Evolutionary conservation across 1,284 basidiomycete species (phyloP).

Genomic region (Boletus albobrunnescens): DNA sequence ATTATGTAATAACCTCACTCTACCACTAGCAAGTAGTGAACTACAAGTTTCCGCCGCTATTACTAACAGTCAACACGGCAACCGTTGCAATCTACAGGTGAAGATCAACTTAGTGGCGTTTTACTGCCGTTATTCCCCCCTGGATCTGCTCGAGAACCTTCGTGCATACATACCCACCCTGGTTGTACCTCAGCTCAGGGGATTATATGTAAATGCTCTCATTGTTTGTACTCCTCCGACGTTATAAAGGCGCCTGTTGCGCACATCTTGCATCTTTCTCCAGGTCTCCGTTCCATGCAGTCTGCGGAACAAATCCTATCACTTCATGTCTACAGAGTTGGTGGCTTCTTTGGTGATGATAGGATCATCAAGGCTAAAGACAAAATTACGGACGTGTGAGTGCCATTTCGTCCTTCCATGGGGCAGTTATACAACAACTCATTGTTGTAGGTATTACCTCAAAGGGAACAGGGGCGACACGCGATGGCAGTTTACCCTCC

Average conservation of each 20-base stretch:
- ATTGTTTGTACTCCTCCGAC: no score
- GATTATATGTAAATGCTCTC: neutral
- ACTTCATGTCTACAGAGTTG: slow-evolving; percentile 27
- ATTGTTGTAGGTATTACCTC: slow-evolving; percentile 24
- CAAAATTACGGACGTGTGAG: slow-evolving; percentile 21
- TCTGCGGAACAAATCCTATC: slow-evolving; percentile 10
- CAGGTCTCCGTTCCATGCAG: slow-evolving; percentile 6
- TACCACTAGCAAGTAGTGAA: no score
- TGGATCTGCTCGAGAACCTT: neutral
- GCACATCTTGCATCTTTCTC: neutral
- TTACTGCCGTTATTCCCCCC: no score
- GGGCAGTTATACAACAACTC: neutral
- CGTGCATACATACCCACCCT: no score
- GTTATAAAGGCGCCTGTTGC: no score
- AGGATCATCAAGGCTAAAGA: slow-evolving; percentile 26
- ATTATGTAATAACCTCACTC: slow-evolving; percentile 19
- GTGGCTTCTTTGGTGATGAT: slow-evolving; percentile 22
- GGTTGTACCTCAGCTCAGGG: slow-evolving; percentile 1
- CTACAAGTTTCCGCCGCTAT: no score
- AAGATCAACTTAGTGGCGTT: no score
- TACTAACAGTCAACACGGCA: no score
- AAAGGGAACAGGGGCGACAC: slow-evolving; percentile 14
- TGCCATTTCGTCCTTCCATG: neutral
- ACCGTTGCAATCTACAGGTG: no score
- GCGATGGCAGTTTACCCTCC: slow-evolving; percentile 24